Evolutionary conservation across 345 rosid species (phyloP), one percentile per base, ranked within the genome.

Genomic region (Hibiscus tridactylites): DNA sequence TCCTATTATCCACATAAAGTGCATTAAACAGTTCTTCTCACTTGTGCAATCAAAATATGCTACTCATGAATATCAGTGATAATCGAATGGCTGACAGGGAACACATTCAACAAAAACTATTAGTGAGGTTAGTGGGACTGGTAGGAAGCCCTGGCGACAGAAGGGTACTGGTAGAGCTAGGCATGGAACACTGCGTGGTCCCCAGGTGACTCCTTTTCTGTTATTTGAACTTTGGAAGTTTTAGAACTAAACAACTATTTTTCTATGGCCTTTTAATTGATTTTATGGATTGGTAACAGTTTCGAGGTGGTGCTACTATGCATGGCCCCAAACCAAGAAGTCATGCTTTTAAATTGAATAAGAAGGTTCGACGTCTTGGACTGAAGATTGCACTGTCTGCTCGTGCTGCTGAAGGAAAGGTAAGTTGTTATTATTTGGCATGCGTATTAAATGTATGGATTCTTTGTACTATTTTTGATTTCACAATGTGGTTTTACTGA

Each of bases 401-500:
- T 74, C 86, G 99, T 71, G 97, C 99, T 2, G 99, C 90, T 31
- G 99, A 95, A 89, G 96, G 97, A 77, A 95, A 95, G 90, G 97
- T 81, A 78, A 77, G 83, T 68, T 64, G 46, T 59, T 79, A 73
- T 78, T 37, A 24, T 63, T 60, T 67, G 59, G 26, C 59, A 29
- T 50, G 15, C 29, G 16, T 26, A 28, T 15, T 3, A 15, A 15
- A 67, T 1, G 17, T 15, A 29, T 10, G 16, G 56, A 35, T 7
- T 62, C 1, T 35, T 62, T n/a, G 12, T 9, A 63, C 42, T 60
- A 28, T 58, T 58, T 50, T 67, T 10, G 24, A 49, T 49, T 49
- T 67, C 15, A 29, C 29, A 3, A 24, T 57, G 9, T 49, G 3
- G 2, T 8, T 26, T 6, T 44, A 6, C 52, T 11, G 35, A 6